Evolutionary conservation across 208 protist genomes (phyloP), one percentile per base, ranked within the genome.

Genomic region (Naegleria lovaniensis): DNA sequence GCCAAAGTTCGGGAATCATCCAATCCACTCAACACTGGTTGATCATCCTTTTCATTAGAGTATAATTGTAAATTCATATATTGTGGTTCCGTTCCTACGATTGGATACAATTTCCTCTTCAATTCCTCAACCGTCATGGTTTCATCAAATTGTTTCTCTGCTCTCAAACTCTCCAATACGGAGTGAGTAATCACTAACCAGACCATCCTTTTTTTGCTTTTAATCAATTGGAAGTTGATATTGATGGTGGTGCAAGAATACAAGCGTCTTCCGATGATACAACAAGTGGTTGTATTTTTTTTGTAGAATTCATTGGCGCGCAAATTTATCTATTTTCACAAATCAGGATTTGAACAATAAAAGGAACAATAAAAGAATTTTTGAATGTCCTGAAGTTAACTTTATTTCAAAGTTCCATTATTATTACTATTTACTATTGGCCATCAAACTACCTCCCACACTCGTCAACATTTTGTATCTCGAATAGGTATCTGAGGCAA

Each of bases 81-180:
- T 33, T 96, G 94, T 11, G 94, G 91, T 19, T 93, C 93, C 41
- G 93, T 97, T 89, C 94, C 96, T 85, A 97, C 97, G 88, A 97
- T 95, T 3, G 94, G 95, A 90, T 94, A 93, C 89, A 95, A 93
- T 92, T 96, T 97, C 85, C 93, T 85, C 91, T 96, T 97, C 52
- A 98, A 95, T 90, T 93, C 95, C 84, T 93, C 93, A 75, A 98
- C 95, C 5, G 95, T 95, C 83, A 96, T 94, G 0, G 93, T 90
- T 11, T 96, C 93, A 39, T 91, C 93, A 92, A 96, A 97, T 4
- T 96, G 95, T 94, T 97, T 98, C 93, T 98, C 96, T 19, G 96
- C 95, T 85, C 97, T 95, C 38, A 94, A 91, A 22, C 93, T 94
- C 55, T 91, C 92, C 85, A 95, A 95, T 51, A 93, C 93, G 33